Evolutionary conservation across 805 yeast genomes (phyloP).

Genomic region (Dipodascus albidus): DNA sequence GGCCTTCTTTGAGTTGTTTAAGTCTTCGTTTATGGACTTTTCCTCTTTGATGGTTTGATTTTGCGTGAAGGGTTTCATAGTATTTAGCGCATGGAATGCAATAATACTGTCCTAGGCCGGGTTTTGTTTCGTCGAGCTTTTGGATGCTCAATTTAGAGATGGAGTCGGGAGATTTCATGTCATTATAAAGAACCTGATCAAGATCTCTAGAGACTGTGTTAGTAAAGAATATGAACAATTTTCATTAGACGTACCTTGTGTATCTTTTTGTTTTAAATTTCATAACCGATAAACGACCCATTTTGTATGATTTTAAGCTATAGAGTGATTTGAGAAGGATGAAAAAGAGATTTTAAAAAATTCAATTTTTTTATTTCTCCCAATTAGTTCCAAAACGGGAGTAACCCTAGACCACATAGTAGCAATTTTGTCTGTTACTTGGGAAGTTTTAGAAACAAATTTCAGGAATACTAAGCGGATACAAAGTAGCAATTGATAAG

Average conservation of each 20-base stretch:
- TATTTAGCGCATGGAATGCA: conserved; percentile 92
- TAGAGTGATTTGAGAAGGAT: background rate
- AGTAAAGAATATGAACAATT: conserved; percentile 19
- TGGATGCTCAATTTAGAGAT: conserved; percentile 55
- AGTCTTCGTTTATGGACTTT: conserved; percentile 84
- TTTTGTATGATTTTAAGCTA: conserved; percentile 21
- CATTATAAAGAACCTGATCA: conserved; percentile 65
- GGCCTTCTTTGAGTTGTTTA: conserved; percentile 60
- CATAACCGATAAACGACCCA: conserved; percentile 83
- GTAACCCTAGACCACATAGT: background rate
- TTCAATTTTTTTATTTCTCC: background rate
- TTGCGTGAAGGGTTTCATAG: conserved; percentile 65
- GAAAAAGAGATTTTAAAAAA: background rate
- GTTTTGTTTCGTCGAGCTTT: conserved; percentile 76
- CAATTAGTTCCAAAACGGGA: background rate
- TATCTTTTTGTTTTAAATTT: conserved; percentile 60
- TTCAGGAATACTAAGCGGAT: too few species aligned
- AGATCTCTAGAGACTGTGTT: conserved; percentile 39
- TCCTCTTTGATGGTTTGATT: conserved; percentile 59
- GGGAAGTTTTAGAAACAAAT: too few species aligned
- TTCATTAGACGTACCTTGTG: conserved; percentile 12
- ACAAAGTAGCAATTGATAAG: too few species aligned
- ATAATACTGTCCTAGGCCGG: conserved; percentile 91
- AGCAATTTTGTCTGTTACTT: too few species aligned
- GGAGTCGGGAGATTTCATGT: conserved; percentile 52